Percentiles rank a stretch among this genome's conserved stretches.
phyloP scores from a whole-genome alignment of 352 stramenopile genomes.

The Phytophthora brassicae region DNA sequence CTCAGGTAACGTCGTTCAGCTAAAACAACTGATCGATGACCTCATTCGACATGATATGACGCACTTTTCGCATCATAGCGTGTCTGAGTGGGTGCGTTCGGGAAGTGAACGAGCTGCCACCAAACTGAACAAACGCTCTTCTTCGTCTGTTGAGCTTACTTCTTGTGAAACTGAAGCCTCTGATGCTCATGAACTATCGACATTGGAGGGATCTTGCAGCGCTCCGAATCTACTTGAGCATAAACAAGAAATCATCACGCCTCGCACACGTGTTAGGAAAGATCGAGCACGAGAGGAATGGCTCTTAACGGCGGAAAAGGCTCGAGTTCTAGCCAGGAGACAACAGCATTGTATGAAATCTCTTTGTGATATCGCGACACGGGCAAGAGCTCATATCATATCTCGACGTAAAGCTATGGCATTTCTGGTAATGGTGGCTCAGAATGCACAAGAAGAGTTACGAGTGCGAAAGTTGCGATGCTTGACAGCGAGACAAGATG shows the following conservation, averaged over 20 bases:
- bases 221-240: conserved; percentile 6
- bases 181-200: neutral
- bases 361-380: conserved; percentile 45
- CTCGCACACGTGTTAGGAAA: conserved; percentile 23
- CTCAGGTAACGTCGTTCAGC: conserved; percentile 11
- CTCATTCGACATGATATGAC: conserved; percentile 26
- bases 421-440: conserved; percentile 25
- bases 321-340: conserved; percentile 45
- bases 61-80: conserved; percentile 21
- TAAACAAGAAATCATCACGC: conserved; percentile 11
- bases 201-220: conserved; percentile 3
- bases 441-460: conserved; percentile 27
- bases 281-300: conserved; percentile 34
- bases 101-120: conserved; percentile 19
- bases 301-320: conserved; percentile 47
- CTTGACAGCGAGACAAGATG: conserved; percentile 4
- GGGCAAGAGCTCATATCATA: conserved; percentile 30
- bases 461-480: conserved; percentile 13
- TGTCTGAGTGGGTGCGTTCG: conserved; percentile 24
- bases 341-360: conserved; percentile 53
- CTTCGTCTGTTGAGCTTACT: neutral
- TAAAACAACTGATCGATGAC: conserved; percentile 29
- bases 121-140: conserved; percentile 6
- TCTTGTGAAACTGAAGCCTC: neutral
- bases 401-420: conserved; percentile 26